Evolutionary conservation across 2,329 filamentous ascomycete species (phyloP).

Genomic region (Aspergillus sp.): DNA sequence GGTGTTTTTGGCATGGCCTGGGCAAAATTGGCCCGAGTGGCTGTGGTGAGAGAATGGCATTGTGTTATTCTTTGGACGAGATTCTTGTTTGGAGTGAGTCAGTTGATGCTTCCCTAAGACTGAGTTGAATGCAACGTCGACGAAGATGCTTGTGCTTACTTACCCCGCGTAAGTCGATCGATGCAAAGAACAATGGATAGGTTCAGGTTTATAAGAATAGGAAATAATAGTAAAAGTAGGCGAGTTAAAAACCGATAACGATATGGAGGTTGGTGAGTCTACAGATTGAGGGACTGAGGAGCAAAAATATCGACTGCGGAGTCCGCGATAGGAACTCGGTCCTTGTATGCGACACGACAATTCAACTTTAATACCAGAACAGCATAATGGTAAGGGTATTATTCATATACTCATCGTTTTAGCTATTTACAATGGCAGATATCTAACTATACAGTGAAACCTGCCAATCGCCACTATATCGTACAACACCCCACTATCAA

Average conservation of each 20-base stretch:
- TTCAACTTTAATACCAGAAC: too few species aligned
- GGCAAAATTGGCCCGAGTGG: slow-evolving; percentile 96
- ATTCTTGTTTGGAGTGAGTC: background rate
- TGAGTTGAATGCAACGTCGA: background rate
- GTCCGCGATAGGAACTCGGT: too few species aligned
- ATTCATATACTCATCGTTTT: too few species aligned
- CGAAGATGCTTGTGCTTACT: background rate
- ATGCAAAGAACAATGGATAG: background rate
- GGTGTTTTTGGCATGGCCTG: slow-evolving; percentile 74
- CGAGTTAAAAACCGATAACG: too few species aligned
- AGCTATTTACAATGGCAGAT: too few species aligned
- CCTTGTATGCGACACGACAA: too few species aligned
- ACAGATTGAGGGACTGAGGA: too few species aligned
- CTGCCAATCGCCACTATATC: too few species aligned
- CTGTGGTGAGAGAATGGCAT: slow-evolving; percentile 99
- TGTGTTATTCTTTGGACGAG: slow-evolving; percentile 3
- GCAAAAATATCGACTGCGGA: too few species aligned
- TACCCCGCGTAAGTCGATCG: background rate
- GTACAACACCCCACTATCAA: background rate
- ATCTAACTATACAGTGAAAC: too few species aligned
- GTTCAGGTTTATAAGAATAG: background rate
- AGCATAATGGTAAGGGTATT: too few species aligned
- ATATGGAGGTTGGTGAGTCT: too few species aligned
- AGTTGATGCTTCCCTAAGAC: background rate
- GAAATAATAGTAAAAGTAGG: background rate